Evolutionary conservation across 768 basidiomycete genomes (phyloP).

Genomic region (Suillus lakei): DNA sequence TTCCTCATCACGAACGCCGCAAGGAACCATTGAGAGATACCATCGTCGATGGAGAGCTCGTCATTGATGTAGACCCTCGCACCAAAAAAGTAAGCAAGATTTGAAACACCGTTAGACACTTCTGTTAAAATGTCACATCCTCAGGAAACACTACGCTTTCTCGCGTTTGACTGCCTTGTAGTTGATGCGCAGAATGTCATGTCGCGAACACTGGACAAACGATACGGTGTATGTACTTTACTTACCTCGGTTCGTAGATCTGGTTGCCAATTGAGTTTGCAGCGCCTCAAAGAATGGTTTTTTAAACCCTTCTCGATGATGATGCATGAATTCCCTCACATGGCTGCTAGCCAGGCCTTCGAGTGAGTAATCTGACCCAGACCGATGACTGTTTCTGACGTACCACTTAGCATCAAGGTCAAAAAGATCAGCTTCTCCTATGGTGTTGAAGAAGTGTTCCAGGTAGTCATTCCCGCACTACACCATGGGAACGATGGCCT

Average conservation of each 20-base stretch:
- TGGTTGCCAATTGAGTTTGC: conserved; percentile 5
- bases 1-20: conserved; percentile 86
- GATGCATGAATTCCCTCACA: conserved; percentile 69
- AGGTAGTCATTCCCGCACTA: conserved; percentile 78
- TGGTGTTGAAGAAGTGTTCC: conserved; percentile 84
- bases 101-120: background rate
- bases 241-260: background rate
- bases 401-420: conserved; percentile 68
- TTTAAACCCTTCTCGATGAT: conserved; percentile 79
- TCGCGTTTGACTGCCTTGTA: conserved; percentile 94
- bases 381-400: conserved; percentile 8
- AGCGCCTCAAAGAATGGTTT: conserved; percentile 77
- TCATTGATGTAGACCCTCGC: conserved; percentile 82
- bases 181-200: conserved; percentile 88
- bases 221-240: conserved; percentile 77
- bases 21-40: conserved; percentile 73
- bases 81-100: conserved; percentile 63
- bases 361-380: conserved; percentile 58
- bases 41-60: conserved; percentile 92
- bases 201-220: conserved; percentile 77
- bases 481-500: conserved; percentile 96
- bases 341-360: conserved; percentile 72
- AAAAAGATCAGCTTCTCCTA: conserved; percentile 91
- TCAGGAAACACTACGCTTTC: conserved; percentile 80
- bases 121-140: conserved; percentile 5